Base-by-base conservation (phyloP, 345 rosid species). In the Cochlearia excelsa region DNA sequence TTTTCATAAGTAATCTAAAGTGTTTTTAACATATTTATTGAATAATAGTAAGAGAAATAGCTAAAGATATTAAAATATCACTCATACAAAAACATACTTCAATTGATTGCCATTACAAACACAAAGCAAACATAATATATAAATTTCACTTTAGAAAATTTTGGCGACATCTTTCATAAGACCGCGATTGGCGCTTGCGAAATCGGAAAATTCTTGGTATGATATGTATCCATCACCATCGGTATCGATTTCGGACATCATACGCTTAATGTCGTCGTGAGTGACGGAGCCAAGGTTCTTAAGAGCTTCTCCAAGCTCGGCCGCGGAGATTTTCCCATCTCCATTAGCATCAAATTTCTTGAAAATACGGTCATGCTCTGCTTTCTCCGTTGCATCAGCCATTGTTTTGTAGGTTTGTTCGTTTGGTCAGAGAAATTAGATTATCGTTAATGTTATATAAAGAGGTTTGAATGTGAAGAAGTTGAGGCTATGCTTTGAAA, bases 221-320 rank as follows among this genome's bases (percentile, higher is more conserved):
- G 98, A 88, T 37, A 92, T 92, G 79, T 29, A 78, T 5, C 98
- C 98, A 52, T 92, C 95, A 3, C 96, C 95, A 27, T 92, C 86
- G 0, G 90, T 86, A 54, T 92, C 98, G 16, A 92, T 88, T 79
- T 88, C 96, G 0, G 73, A 78, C 98, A 92, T 92, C 98, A 88
- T 92, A 16, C 84, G 74, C 30, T 78, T 76, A 16, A 86, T 39
- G 62, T 92, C 98, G 0, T 83, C 98, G 0, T 35, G 43, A 0
- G 89, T 79, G 65, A 83, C 84, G 0, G 88, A 77, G 0, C 89
- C 87, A 0, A 88, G 89, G 4, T 78, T 61, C 78, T 86, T 83
- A 53, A 86, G 67, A 39, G 90, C 76, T 1, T 86, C 90, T 3
- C 89, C 95, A 1, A 92, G 85, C 87, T 88, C 96, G 0, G 83